phyloP scores from a whole-genome alignment of 441 rosid genomes.

The Adansonia rubrostipa region DNA sequence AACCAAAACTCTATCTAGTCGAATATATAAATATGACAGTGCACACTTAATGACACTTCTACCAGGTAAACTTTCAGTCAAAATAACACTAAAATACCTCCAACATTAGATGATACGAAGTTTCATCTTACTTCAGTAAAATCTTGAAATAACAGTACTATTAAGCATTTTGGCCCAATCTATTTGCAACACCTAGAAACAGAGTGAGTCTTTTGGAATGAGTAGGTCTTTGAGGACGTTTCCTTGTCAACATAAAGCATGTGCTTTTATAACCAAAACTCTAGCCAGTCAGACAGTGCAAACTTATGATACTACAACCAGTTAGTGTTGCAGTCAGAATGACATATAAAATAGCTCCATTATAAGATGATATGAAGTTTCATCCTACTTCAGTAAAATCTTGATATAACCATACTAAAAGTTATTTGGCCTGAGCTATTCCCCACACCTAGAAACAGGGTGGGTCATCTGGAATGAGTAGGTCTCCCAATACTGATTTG shows the following conservation, averaged over 20 bases:
- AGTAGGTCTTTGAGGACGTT: not conserved
- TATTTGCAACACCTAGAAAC: too few species aligned
- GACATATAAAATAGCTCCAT: not conserved
- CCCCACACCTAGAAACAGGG: too few species aligned
- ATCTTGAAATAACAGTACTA: not conserved
- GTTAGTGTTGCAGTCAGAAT: not conserved
- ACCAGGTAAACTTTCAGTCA: not conserved
- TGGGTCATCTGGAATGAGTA: not conserved
- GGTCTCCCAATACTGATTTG: not conserved
- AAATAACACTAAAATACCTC: constrained; percentile 12
- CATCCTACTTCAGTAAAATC: constrained; percentile 1
- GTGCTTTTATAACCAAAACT: not conserved
- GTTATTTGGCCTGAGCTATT: too few species aligned
- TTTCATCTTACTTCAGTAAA: constrained; percentile 6
- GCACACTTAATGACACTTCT: not conserved
- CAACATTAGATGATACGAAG: not conserved
- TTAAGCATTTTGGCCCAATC: not conserved
- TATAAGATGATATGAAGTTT: not conserved
- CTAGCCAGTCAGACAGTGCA: not conserved
- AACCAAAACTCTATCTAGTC: not conserved
- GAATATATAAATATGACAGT: not conserved
- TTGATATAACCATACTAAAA: not conserved
- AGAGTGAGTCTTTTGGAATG: not conserved
- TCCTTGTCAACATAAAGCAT: not conserved
- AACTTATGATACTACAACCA: not conserved